These are phyloP conservation scores for Mycena galericulata DNA, from an alignment of 768 basidiomycete genomes.

Conservation along the genomic window DNA sequence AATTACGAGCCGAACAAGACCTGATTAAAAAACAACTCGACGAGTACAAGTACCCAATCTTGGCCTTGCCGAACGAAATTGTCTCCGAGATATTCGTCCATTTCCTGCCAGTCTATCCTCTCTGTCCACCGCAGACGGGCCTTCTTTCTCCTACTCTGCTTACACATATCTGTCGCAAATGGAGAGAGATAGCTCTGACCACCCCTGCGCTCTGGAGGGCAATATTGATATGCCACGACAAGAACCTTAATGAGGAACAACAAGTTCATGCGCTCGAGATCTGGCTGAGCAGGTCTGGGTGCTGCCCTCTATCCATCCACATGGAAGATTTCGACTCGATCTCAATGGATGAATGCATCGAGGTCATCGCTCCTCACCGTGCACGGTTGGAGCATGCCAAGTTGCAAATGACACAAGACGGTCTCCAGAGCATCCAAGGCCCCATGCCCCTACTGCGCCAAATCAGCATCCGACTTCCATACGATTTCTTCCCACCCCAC, in stretches of 20 bases:
- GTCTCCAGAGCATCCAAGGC: neutral
- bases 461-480: neutral
- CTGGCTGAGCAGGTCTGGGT: neutral
- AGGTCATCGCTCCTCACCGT: neutral
- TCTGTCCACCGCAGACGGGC: neutral
- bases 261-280: neutral
- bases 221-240: neutral
- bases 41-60: slow-evolving; percentile 4
- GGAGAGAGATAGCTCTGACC: neutral
- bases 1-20: neutral
- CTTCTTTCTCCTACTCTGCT: neutral
- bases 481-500: too few relatives aligned
- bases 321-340: neutral
- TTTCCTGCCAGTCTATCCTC: slow-evolving; percentile 7
- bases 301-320: neutral
- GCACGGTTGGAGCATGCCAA: neutral
- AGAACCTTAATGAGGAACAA: too few relatives aligned
- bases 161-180: slow-evolving; percentile 6
- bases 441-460: neutral
- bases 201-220: slow-evolving; percentile 10
- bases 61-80: slow-evolving; percentile 4
- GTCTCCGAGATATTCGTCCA: slow-evolving; percentile 2
- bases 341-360: neutral
- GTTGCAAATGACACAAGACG: neutral
- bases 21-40: neutral